Evolutionary conservation across 768 basidiomycete species (phyloP).

Genomic region (Pleurotus eryngii): DNA sequence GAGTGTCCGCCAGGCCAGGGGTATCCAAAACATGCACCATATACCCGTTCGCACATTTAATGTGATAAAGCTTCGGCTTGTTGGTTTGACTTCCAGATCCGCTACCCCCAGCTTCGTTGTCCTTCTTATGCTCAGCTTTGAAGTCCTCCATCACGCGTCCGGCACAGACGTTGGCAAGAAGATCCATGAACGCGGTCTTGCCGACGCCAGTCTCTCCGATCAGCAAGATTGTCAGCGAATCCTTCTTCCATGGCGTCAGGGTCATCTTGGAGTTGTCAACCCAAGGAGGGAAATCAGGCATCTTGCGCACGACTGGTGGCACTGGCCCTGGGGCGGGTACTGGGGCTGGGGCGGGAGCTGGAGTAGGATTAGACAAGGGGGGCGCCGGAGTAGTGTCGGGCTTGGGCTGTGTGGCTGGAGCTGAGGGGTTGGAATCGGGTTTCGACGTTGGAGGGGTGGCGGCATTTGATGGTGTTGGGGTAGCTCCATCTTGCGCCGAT

Average conservation of each 20-base stretch:
- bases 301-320: too few relatives aligned
- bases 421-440: too few relatives aligned
- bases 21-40: conserved; percentile 23
- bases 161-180: conserved; percentile 14
- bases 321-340: background rate
- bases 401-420: background rate
- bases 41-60: conserved; percentile 11
- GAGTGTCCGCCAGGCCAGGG: conserved; percentile 26
- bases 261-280: conserved; percentile 7
- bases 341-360: background rate
- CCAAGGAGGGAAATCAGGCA: background rate
- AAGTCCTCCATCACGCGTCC: conserved; percentile 11
- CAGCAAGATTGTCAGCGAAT: conserved; percentile 4
- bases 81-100: conserved; percentile 13
- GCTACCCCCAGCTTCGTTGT: conserved; percentile 10
- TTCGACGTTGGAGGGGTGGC: too few relatives aligned
- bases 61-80: conserved; percentile 9
- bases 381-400: background rate
- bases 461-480: too few relatives aligned
- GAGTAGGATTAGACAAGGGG: background rate
- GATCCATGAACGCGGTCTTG: conserved; percentile 15
- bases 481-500: too few relatives aligned
- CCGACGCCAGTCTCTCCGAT: conserved; percentile 18
- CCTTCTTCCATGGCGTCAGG: conserved; percentile 8
- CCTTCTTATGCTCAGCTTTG: background rate